These are phyloP conservation scores for Plenodomus lindquistii DNA, from an alignment of 2,329 filamentous ascomycete species.

Conservation along the genomic window DNA sequence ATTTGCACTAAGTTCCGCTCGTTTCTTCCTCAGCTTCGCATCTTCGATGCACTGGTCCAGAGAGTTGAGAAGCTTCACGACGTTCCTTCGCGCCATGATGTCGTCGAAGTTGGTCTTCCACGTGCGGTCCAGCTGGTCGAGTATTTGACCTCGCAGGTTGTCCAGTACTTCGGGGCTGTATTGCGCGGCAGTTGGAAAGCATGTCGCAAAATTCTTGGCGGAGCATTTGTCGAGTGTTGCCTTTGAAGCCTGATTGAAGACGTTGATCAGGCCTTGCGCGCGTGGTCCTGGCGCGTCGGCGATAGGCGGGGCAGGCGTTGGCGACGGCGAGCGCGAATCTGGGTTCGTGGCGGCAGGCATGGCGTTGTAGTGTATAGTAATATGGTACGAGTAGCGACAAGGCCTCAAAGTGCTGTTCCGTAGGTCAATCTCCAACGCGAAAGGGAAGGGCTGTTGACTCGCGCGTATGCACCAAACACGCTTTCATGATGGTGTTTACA, in stretches of 20 bases:
- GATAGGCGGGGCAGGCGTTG: constrained; percentile 57
- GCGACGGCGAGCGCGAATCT: constrained; percentile 53
- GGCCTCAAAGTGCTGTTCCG: too few relatives aligned
- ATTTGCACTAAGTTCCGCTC: constrained; percentile 44
- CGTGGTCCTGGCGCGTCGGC: constrained; percentile 61
- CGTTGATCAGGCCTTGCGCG: constrained; percentile 62
- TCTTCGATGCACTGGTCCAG: constrained; percentile 64
- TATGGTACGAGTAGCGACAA: background rate
- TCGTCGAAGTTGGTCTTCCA: constrained; percentile 64
- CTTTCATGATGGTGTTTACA: constrained; percentile 20
- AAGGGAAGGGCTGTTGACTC: too few relatives aligned
- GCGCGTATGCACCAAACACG: too few relatives aligned
- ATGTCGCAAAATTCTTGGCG: constrained; percentile 64
- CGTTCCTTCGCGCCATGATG: constrained; percentile 60
- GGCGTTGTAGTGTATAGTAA: constrained; percentile 15
- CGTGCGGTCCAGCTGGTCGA: constrained; percentile 60
- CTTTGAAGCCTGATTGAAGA: constrained; percentile 62
- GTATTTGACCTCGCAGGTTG: constrained; percentile 62
- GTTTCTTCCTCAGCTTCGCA: constrained; percentile 57
- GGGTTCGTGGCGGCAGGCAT: constrained; percentile 38
- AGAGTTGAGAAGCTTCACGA: constrained; percentile 62
- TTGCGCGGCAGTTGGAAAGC: constrained; percentile 65
- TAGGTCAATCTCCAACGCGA: too few relatives aligned
- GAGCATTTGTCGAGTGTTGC: constrained; percentile 65
- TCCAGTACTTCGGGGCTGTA: constrained; percentile 61